A percentile compares a stretch with the other conserved stretches of the same genome.
Evolutionary conservation across 768 basidiomycete species (phyloP).

Genomic region (Trametes maxima): DNA sequence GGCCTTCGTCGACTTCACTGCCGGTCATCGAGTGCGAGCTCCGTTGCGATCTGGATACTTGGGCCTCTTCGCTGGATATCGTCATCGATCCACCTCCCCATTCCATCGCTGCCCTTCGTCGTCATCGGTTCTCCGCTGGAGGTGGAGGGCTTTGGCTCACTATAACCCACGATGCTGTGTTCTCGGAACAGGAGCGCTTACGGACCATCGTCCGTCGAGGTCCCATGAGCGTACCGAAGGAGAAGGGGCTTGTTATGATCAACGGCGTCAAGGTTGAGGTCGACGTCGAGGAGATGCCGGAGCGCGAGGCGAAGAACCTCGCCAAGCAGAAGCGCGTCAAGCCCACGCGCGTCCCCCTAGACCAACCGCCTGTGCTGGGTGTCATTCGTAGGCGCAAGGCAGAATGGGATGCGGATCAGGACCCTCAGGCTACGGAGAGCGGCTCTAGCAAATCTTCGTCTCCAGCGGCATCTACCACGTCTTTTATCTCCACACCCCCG

Average conservation of each 20-base stretch:
- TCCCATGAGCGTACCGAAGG: constrained; percentile 58
- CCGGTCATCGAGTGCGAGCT: constrained; percentile 85
- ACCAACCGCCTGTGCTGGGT: constrained; percentile 85
- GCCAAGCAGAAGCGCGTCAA: constrained; percentile 85
- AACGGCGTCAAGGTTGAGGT: constrained; percentile 86
- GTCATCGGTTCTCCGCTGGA: constrained; percentile 82
- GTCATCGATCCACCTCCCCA: constrained; percentile 93
- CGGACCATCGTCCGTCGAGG: constrained; percentile 75
- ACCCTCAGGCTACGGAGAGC: constrained; percentile 19
- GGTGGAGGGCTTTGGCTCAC: constrained; percentile 97
- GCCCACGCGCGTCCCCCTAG: constrained; percentile 84
- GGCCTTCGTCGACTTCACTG: constrained; percentile 29
- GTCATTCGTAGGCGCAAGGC: constrained; percentile 68
- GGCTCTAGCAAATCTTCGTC: constrained; percentile 5
- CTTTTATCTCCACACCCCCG: constrained; percentile 59
- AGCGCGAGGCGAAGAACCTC: constrained; percentile 82
- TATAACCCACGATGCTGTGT: constrained; percentile 81
- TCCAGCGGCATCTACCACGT: constrained; percentile 28
- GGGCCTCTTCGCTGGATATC: constrained; percentile 82
- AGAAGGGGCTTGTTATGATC: constrained; percentile 83
- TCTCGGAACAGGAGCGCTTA: constrained; percentile 75
- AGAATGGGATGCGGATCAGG: constrained; percentile 67
- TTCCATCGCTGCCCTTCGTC: constrained; percentile 75
- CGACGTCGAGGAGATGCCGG: constrained; percentile 87
- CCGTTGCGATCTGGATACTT: constrained; percentile 89